phyloP scores from a whole-genome alignment of 352 stramenopile genomes.

The Nothophytophthora sp. region DNA sequence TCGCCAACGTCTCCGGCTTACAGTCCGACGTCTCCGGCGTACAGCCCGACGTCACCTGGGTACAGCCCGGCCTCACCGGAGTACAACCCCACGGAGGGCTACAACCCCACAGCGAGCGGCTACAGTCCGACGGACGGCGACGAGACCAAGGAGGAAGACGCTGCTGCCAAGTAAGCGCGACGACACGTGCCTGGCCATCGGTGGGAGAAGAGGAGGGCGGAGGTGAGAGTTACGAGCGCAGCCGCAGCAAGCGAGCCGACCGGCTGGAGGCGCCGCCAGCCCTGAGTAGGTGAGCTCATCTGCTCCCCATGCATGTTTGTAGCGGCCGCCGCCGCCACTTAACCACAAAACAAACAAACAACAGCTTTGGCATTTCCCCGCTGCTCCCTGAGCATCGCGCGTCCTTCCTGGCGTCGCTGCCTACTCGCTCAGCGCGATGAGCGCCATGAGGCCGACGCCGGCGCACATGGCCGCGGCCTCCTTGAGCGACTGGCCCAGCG shows the following conservation, averaged over 20 bases:
- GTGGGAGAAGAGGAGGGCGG: conserved; percentile 15
- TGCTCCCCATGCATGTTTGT: conserved; percentile 23
- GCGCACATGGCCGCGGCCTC: conserved; percentile 68
- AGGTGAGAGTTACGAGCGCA: conserved; percentile 28
- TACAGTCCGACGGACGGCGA: conserved; percentile 77
- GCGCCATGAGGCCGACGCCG: conserved; percentile 74
- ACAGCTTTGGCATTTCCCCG: conserved; percentile 19
- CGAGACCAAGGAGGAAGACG: conserved; percentile 40
- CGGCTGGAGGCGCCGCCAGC: too few species aligned
- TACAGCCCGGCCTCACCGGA: conserved; percentile 79
- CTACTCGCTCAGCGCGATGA: conserved; percentile 79
- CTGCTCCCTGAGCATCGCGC: conserved; percentile 4
- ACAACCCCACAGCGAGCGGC: conserved; percentile 71
- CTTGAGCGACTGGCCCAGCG: conserved; percentile 66
- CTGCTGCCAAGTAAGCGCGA: conserved; percentile 25
- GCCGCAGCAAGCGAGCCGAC: conserved; percentile 8
- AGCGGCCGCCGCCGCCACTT: conserved; percentile 11
- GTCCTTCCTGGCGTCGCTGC: not conserved
- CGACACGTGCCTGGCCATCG: conserved; percentile 7
- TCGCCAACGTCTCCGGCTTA: conserved; percentile 76
- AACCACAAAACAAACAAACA: conserved; percentile 26
- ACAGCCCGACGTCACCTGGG: conserved; percentile 73
- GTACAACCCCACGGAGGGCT: conserved; percentile 84
- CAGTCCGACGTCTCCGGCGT: conserved; percentile 68
- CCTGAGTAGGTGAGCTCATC: too few species aligned